Evolutionary conservation across 345 rosid species (phyloP).

Genomic region (Camelina hispida): DNA sequence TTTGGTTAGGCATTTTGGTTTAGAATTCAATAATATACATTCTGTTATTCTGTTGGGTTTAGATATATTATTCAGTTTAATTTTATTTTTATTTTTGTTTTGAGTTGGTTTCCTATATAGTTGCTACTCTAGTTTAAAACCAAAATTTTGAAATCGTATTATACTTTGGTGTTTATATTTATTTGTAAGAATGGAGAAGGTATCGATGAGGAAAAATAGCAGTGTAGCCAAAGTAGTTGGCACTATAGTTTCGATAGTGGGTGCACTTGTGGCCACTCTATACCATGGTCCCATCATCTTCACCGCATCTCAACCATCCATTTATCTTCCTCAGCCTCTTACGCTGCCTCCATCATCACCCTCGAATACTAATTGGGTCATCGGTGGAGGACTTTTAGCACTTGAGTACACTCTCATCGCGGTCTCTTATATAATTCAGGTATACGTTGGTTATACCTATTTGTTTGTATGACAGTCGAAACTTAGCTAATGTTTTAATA

Average conservation of each 20-base stretch:
- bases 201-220: conserved; percentile 52
- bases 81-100: too few relatives aligned
- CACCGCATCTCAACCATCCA: conserved; percentile 38
- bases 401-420: conserved; percentile 52
- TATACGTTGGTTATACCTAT: conserved; percentile 5
- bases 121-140: not conserved
- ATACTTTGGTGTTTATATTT: not conserved
- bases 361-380: conserved; percentile 50
- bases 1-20: not conserved
- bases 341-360: not conserved
- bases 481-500: not conserved
- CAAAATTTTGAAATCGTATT: not conserved
- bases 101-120: too few relatives aligned
- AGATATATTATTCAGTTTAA: too few relatives aligned
- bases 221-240: conserved; percentile 66
- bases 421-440: conserved; percentile 61
- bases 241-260: conserved; percentile 57
- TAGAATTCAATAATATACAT: not conserved
- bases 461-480: not conserved
- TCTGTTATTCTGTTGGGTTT: not conserved
- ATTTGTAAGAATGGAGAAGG: conserved; percentile 54
- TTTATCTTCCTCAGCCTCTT: conserved; percentile 29
- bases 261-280: conserved; percentile 70
- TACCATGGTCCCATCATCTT: conserved; percentile 61
- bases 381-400: conserved; percentile 68